Evolutionary conservation across 495 filamentous ascomycete genomes (phyloP).

Genomic region (Immersiella caudata): DNA sequence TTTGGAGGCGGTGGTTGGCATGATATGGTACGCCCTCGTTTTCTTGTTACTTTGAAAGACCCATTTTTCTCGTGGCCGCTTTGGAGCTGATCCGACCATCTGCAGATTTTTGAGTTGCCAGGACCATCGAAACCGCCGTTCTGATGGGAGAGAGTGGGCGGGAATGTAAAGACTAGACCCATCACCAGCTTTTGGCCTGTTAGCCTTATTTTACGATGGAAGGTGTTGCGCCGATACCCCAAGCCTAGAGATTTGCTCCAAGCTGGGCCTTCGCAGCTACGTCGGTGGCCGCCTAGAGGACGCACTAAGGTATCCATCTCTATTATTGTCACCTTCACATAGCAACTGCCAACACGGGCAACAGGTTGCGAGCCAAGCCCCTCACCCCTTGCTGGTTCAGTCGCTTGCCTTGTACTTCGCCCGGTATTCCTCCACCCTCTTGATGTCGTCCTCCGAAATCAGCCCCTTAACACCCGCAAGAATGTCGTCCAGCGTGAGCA

Average conservation of each 20-base stretch:
- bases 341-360: not conserved
- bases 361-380: not conserved
- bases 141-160: conserved; percentile 4
- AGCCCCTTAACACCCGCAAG: conserved; percentile 64
- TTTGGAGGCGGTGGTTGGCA: conserved; percentile 84
- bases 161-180: not conserved
- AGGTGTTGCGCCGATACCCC: not conserved
- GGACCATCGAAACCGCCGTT: conserved; percentile 13
- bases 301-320: not conserved
- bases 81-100: not conserved
- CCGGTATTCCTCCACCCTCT: conserved; percentile 76
- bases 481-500: conserved; percentile 73
- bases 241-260: not conserved
- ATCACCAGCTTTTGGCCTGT: not conserved
- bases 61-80: not conserved
- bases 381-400: conserved; percentile 31
- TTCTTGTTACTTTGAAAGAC: not conserved
- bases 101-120: conserved; percentile 11
- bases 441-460: conserved; percentile 63
- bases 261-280: not conserved
- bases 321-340: not conserved
- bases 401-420: conserved; percentile 68
- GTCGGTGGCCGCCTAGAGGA: not conserved
- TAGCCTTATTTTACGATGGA: not conserved
- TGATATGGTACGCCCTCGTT: conserved; percentile 58